Evolutionary conservation across 2,329 filamentous ascomycete species (phyloP).

Genomic region (Microthyrium microscopicum): DNA sequence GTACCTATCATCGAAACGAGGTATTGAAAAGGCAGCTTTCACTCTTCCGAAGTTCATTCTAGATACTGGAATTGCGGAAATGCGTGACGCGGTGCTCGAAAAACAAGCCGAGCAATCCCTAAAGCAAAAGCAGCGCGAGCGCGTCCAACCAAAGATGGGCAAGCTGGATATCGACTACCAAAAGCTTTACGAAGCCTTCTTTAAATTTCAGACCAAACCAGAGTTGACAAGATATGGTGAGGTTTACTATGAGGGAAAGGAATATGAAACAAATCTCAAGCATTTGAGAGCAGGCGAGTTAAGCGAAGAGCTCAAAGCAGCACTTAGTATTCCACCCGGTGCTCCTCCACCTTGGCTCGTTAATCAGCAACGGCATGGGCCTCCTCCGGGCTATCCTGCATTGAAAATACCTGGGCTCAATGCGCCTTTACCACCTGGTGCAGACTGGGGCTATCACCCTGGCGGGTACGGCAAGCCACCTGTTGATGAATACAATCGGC

Average conservation of each 20-base stretch:
- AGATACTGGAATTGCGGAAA: constrained; percentile 93
- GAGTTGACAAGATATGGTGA: constrained; percentile 87
- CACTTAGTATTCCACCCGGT: constrained; percentile 80
- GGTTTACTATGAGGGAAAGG: constrained; percentile 99
- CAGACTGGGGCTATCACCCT: constrained; percentile 85
- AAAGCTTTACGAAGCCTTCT: constrained; percentile 96
- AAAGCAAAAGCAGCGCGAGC: constrained; percentile 89
- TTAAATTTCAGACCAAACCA: constrained; percentile 92
- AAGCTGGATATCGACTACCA: constrained; percentile 97
- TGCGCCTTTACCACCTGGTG: constrained; percentile 75
- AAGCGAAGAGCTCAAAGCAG: constrained; percentile 77
- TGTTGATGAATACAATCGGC: constrained; percentile 80
- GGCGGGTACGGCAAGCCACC: constrained; percentile 95
- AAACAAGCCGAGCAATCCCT: constrained; percentile 85
- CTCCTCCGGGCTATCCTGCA: constrained; percentile 88
- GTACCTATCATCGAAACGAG: constrained; percentile 90
- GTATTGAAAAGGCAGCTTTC: constrained; percentile 90
- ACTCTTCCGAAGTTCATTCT: constrained; percentile 89
- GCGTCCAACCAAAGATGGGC: constrained; percentile 90
- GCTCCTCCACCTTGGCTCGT: constrained; percentile 94
- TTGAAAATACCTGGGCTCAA: constrained; percentile 90
- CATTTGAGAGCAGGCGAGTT: constrained; percentile 57
- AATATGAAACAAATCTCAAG: constrained; percentile 55
- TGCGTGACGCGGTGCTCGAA: constrained; percentile 90
- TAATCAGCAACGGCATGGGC: constrained; percentile 86